A percentile compares a stretch with the other conserved stretches of the same genome.
Conservation (phyloP, 805 yeast species). For the Suhomyces canberraensis region DNA sequence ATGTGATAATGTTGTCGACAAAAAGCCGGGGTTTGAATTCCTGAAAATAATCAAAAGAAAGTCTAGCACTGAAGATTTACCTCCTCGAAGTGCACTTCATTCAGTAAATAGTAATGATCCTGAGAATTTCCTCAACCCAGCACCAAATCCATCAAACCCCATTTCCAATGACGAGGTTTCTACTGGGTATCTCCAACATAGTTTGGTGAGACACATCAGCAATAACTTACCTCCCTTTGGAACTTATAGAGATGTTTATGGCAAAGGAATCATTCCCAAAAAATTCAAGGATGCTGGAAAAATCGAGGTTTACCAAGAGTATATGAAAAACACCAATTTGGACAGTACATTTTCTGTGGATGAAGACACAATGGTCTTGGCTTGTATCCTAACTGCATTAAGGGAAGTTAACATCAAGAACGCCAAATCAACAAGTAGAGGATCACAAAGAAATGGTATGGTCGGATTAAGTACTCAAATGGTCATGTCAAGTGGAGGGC, state of each 20-base stretch:
- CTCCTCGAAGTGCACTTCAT: not conserved
- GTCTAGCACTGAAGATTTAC: constrained; percentile 1
- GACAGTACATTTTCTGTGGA: constrained; percentile 32
- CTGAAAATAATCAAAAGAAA: constrained; percentile 15
- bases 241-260: constrained; percentile 14
- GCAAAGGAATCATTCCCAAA: constrained; percentile 22
- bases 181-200: not conserved
- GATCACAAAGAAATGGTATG: no score
- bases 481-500: no score
- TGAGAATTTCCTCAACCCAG: constrained; percentile 27
- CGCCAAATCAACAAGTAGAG: no score
- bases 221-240: constrained; percentile 40
- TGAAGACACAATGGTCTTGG: constrained; percentile 29
- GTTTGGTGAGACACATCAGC: constrained; percentile 18
- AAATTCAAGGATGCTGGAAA: constrained; percentile 33
- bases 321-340: constrained; percentile 7
- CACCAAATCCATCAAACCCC: constrained; percentile 22
- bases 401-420: constrained; percentile 30
- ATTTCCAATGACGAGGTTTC: not conserved
- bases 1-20: constrained; percentile 33
- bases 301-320: constrained; percentile 34
- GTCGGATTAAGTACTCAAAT: no score
- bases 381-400: constrained; percentile 27
- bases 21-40: constrained; percentile 23
- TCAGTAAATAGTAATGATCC: constrained; percentile 7